Evolutionary conservation across 371 early-diverging fungal genomes (phyloP).

Genomic region (Apophysomyces elegans): DNA sequence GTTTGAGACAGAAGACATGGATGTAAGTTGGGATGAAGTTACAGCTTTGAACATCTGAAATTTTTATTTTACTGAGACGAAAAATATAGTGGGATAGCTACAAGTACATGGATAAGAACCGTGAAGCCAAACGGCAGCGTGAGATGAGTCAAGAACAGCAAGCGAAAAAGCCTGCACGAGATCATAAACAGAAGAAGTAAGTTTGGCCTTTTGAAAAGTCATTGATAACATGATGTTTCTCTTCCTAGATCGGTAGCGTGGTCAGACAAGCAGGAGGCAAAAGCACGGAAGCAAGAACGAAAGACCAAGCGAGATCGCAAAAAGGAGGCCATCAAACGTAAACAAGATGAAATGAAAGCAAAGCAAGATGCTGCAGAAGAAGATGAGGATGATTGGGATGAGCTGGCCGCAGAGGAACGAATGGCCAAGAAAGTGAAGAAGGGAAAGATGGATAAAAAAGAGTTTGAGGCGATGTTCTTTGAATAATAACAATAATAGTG

Average conservation of each 20-base stretch:
- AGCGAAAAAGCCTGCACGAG: slow-evolving; percentile 19
- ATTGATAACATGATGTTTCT: neutral
- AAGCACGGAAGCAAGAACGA: slow-evolving; percentile 66
- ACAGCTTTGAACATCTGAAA: neutral
- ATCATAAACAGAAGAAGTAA: slow-evolving; percentile 32
- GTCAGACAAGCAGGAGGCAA: slow-evolving; percentile 75
- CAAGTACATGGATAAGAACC: slow-evolving; percentile 70
- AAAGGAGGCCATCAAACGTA: slow-evolving; percentile 56
- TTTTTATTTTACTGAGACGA: neutral
- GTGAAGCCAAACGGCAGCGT: slow-evolving; percentile 75
- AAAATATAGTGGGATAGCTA: slow-evolving; percentile 55
- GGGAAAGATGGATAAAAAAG: slow-evolving; percentile 48
- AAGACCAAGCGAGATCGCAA: slow-evolving; percentile 71
- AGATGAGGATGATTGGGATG: slow-evolving; percentile 61
- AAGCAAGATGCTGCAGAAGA: slow-evolving; percentile 41
- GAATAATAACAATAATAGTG: slow-evolving; percentile 10
- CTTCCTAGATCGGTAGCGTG: slow-evolving; percentile 56
- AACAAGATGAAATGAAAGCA: slow-evolving; percentile 53
- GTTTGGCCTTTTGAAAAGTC: slow-evolving; percentile 9
- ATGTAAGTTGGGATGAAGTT: slow-evolving; percentile 41
- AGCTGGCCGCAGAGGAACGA: slow-evolving; percentile 41
- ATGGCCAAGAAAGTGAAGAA: slow-evolving; percentile 59
- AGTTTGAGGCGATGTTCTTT: slow-evolving; percentile 55
- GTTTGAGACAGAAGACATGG: slow-evolving; percentile 51
- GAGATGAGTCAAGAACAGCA: slow-evolving; percentile 56